These are phyloP conservation scores for Cardiospermum halicacabum DNA, from an alignment of 345 rosid genomes.

Conservation along the genomic window DNA sequence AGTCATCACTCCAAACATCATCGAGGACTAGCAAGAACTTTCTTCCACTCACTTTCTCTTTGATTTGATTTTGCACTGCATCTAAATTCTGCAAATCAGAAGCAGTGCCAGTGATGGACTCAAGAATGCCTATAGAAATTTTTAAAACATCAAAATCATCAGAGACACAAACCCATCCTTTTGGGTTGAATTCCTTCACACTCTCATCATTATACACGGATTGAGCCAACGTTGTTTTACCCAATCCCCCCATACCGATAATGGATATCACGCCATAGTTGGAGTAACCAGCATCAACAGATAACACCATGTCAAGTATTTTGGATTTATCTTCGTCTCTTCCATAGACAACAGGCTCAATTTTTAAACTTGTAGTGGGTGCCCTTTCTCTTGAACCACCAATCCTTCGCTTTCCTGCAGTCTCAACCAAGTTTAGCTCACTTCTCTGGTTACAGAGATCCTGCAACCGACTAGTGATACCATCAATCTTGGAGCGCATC, in stretches of 20 bases:
- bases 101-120: neutral
- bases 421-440: too few species aligned
- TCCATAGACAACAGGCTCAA: neutral
- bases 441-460: neutral
- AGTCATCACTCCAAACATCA: constrained; percentile 7
- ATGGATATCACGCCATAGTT: neutral
- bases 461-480: neutral
- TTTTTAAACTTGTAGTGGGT: neutral
- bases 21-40: constrained; percentile 4
- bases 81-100: neutral
- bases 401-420: too few species aligned
- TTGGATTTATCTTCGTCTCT: constrained; percentile 1
- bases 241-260: constrained; percentile 2
- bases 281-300: neutral
- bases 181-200: neutral
- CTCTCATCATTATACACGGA: neutral
- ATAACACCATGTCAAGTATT: neutral
- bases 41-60: neutral
- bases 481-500: neutral
- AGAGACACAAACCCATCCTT: constrained; percentile 4
- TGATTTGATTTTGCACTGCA: neutral
- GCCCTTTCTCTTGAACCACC: neutral
- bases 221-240: neutral
- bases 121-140: constrained; percentile 9
- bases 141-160: constrained; percentile 11